phyloP scores from a whole-genome alignment of 164 flowering plant species.

The Warburgia ugandensis region DNA sequence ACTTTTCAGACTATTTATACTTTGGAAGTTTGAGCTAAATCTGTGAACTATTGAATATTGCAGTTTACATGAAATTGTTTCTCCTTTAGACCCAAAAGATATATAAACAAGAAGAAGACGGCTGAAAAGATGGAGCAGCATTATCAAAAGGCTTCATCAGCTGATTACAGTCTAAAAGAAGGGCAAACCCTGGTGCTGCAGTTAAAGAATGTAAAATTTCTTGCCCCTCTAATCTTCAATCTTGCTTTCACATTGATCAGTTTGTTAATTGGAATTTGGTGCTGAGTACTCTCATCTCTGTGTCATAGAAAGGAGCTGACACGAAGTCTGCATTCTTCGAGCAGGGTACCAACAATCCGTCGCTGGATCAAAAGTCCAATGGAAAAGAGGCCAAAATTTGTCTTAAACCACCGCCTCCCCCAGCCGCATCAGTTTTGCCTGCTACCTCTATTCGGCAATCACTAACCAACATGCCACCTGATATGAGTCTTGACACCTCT shows the following conservation, averaged over 20 bases:
- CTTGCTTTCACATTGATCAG: too few species aligned
- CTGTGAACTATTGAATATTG: too few species aligned
- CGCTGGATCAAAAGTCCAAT: slow-evolving; percentile 47
- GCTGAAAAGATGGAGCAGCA: slow-evolving; percentile 99
- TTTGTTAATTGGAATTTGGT: too few species aligned
- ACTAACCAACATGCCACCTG: slow-evolving; percentile 26
- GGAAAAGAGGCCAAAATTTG: slow-evolving; percentile 28
- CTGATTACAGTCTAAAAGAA: slow-evolving; percentile 91
- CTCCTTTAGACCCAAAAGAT: slow-evolving; percentile 32
- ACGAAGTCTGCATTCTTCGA: slow-evolving; percentile 48
- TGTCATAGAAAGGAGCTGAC: slow-evolving; percentile 45
- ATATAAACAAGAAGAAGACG: slow-evolving; percentile 86
- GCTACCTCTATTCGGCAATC: slow-evolving; percentile 22
- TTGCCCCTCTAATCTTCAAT: too few species aligned
- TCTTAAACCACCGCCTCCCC: slow-evolving; percentile 81
- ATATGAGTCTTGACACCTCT: slow-evolving; percentile 23
- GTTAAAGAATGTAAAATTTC: slow-evolving; percentile 57
- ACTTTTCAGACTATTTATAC: too few species aligned
- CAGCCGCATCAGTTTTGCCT: slow-evolving; percentile 62
- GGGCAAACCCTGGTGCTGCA: slow-evolving; percentile 86
- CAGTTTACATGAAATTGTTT: too few species aligned
- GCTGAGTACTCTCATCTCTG: too few species aligned
- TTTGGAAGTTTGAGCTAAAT: too few species aligned
- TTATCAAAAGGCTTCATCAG: slow-evolving; percentile 57
- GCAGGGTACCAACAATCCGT: slow-evolving; percentile 51